Conservation (phyloP, 1,284 basidiomycete genomes). For the Cryptococcus sp. region DNA sequence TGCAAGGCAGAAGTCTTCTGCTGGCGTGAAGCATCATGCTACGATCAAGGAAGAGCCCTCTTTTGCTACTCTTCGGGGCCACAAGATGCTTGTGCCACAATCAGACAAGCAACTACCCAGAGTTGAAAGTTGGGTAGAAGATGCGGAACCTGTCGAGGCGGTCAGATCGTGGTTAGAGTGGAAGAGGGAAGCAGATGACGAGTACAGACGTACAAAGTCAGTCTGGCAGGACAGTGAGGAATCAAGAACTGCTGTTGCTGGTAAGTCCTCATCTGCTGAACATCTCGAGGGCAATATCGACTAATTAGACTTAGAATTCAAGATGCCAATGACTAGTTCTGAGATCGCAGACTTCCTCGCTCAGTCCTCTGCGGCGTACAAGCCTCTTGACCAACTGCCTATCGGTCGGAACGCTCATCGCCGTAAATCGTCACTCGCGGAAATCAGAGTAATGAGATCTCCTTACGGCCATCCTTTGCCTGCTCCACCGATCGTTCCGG, state of each 20-base stretch:
- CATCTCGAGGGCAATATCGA: background rate
- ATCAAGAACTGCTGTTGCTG: constrained; percentile 13
- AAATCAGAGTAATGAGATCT: constrained; percentile 16
- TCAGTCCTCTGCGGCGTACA: constrained; percentile 27
- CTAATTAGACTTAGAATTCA: constrained; percentile 17
- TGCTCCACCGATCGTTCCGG: constrained; percentile 8
- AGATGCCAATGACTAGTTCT: constrained; percentile 16
- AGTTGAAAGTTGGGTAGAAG: constrained; percentile 8
- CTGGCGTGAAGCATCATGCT: constrained; percentile 23
- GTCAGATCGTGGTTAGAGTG: constrained; percentile 26
- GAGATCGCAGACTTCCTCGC: constrained; percentile 34
- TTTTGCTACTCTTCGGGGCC: constrained; percentile 21
- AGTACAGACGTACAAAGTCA: constrained; percentile 18
- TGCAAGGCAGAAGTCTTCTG: constrained; percentile 30
- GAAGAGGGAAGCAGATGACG: constrained; percentile 30
- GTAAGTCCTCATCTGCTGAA: constrained; percentile 9
- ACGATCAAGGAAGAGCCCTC: constrained; percentile 41
- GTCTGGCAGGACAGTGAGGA: constrained; percentile 25
- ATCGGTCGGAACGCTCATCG: constrained; percentile 16
- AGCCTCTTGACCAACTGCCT: constrained; percentile 20
- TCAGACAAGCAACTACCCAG: constrained; percentile 3
- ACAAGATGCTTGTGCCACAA: background rate
- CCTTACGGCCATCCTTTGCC: constrained; percentile 30
- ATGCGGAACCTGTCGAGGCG: constrained; percentile 8
- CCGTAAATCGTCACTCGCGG: constrained; percentile 23